phyloP scores from a whole-genome alignment of 129 eudicot genomes.

The Daucus carota region DNA sequence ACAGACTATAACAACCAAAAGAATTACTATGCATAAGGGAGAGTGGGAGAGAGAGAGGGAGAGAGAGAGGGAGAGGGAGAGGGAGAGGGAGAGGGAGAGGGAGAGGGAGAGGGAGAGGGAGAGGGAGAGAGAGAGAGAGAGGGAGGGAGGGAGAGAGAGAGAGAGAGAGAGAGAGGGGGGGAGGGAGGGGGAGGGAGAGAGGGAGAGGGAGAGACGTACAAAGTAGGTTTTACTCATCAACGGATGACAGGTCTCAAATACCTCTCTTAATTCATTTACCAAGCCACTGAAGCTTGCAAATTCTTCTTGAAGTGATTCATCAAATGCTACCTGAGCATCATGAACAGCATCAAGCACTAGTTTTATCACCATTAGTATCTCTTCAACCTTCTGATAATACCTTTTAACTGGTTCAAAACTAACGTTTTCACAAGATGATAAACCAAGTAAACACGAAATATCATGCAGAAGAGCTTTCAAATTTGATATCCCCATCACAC shows the following conservation, averaged over 20 bases:
- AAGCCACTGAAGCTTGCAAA: slow-evolving; percentile 37
- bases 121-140: not conserved
- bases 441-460: slow-evolving; percentile 44
- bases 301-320: slow-evolving; percentile 58
- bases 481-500: slow-evolving; percentile 71
- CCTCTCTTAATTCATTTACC: slow-evolving; percentile 56
- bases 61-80: slow-evolving; percentile 12
- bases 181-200: not conserved
- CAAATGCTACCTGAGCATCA: slow-evolving; percentile 45
- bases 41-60: not conserved
- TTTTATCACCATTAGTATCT: slow-evolving; percentile 56
- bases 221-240: slow-evolving; percentile 80
- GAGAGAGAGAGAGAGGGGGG: too few species aligned
- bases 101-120: not conserved
- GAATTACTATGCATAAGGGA: too few species aligned
- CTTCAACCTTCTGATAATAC: slow-evolving; percentile 55
- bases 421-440: slow-evolving; percentile 42
- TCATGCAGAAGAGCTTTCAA: slow-evolving; percentile 56
- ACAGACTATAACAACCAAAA: too few species aligned
- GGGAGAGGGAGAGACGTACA: slow-evolving; percentile 39
- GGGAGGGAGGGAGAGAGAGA: not conserved
- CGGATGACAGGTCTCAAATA: slow-evolving; percentile 57
- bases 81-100: not conserved
- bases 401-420: slow-evolving; percentile 41
- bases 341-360: slow-evolving; percentile 9